Conservation (phyloP, 495 filamentous ascomycete species). For the Corynascus novoguineensis region DNA sequence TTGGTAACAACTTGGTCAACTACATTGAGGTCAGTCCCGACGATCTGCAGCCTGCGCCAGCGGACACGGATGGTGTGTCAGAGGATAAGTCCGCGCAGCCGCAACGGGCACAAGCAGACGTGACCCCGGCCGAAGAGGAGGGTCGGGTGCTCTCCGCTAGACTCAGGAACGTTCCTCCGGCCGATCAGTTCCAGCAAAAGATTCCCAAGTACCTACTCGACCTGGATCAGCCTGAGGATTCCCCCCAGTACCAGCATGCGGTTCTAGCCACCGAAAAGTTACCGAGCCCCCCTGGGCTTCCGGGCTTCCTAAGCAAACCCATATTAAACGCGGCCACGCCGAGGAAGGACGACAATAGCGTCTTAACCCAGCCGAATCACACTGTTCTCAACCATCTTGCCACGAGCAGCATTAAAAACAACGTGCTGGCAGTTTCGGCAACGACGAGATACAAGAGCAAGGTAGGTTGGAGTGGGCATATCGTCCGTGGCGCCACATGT, state of each 20-base stretch:
- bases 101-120: constrained; percentile 31
- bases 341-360: constrained; percentile 96
- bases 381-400: constrained; percentile 95
- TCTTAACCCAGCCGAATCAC: constrained; percentile 92
- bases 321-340: constrained; percentile 85
- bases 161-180: constrained; percentile 39
- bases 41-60: constrained; percentile 37
- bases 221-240: constrained; percentile 76
- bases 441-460: constrained; percentile 96
- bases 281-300: constrained; percentile 75
- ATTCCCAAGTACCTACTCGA: constrained; percentile 84
- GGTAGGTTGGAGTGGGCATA: constrained; percentile 43
- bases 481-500: neutral
- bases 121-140: constrained; percentile 34
- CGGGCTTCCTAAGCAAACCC: constrained; percentile 87
- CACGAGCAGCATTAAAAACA: constrained; percentile 97
- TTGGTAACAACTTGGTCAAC: constrained; percentile 93
- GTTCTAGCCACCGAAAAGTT: constrained; percentile 64
- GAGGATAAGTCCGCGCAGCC: constrained; percentile 25
- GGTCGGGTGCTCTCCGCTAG: constrained; percentile 35
- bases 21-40: constrained; percentile 90
- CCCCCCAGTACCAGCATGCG: constrained; percentile 61
- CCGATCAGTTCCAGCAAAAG: constrained; percentile 51
- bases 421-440: constrained; percentile 90
- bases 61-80: constrained; percentile 12